Conservation (phyloP, 2,329 filamentous ascomycete genomes). For the Exophiala sideris region DNA sequence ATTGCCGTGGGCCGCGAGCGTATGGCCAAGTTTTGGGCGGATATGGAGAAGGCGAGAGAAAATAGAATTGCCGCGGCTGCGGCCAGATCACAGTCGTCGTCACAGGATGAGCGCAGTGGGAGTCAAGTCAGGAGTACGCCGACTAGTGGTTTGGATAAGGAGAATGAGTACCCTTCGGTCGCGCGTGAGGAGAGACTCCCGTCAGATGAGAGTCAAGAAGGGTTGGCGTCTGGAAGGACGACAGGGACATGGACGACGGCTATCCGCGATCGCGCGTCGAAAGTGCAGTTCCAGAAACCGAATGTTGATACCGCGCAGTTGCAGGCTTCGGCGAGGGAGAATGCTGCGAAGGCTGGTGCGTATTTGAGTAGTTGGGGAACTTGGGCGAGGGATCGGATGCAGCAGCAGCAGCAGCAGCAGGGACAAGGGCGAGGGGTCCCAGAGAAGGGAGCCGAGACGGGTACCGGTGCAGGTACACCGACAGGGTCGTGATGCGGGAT, state of each 20-base stretch:
- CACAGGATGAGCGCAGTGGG: neutral
- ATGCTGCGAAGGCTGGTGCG: constrained; percentile 55
- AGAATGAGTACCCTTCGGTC: neutral
- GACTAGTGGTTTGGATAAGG: constrained; percentile 6
- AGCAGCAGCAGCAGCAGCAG: constrained; percentile 8
- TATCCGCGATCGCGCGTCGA: constrained; percentile 27
- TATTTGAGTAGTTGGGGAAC: constrained; percentile 63
- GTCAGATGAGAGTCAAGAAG: neutral
- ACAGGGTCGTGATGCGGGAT: too few relatives aligned
- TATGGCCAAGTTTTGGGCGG: constrained; percentile 23
- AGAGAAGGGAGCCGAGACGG: neutral
- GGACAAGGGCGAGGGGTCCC: too few relatives aligned
- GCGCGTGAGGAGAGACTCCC: neutral
- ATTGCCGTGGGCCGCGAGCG: constrained; percentile 82
- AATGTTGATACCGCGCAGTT: constrained; percentile 52
- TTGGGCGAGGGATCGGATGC: constrained; percentile 51
- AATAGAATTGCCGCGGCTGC: constrained; percentile 1
- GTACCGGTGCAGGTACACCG: neutral
- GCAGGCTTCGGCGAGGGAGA: constrained; percentile 54
- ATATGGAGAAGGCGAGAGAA: constrained; percentile 21
- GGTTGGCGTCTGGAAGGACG: neutral
- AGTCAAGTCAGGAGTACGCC: neutral
- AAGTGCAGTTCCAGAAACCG: constrained; percentile 29
- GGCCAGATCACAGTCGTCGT: neutral
- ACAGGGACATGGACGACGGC: constrained; percentile 27